phyloP scores from a whole-genome alignment of 371 early-diverging fungal species.

The Mortierella sp. region DNA sequence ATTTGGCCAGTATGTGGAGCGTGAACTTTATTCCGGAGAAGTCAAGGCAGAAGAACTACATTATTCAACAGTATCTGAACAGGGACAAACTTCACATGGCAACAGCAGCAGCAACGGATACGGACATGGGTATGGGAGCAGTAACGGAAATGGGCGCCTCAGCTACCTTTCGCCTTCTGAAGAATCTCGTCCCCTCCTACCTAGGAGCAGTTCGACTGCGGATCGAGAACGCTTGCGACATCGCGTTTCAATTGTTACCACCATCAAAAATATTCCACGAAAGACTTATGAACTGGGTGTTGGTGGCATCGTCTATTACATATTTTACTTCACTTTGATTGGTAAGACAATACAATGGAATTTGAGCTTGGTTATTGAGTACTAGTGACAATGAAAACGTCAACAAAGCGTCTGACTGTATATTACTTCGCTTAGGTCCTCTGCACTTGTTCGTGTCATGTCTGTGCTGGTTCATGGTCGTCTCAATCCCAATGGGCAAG shows the following conservation, averaged over 20 bases:
- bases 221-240: slow-evolving; percentile 38
- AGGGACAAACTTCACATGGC: slow-evolving; percentile 1
- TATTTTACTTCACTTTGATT: slow-evolving; percentile 63
- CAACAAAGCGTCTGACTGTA: not conserved
- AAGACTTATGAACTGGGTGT: slow-evolving; percentile 62
- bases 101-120: slow-evolving; percentile 29
- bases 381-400: too few species aligned
- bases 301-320: slow-evolving; percentile 72
- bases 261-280: slow-evolving; percentile 32
- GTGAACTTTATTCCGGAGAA: slow-evolving; percentile 50
- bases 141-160: slow-evolving; percentile 30
- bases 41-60: slow-evolving; percentile 19
- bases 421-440: slow-evolving; percentile 66
- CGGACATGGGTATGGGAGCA: slow-evolving; percentile 14
- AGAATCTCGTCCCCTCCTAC: slow-evolving; percentile 46
- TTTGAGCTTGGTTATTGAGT: too few species aligned
- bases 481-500: slow-evolving; percentile 95
- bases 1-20: slow-evolving; percentile 92
- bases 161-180: slow-evolving; percentile 45
- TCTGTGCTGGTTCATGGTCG: slow-evolving; percentile 87
- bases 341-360: slow-evolving; percentile 53
- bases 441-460: slow-evolving; percentile 79
- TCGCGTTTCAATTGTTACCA: slow-evolving; percentile 8
- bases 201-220: slow-evolving; percentile 39
- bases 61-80: slow-evolving; percentile 15